phyloP scores from a whole-genome alignment of 192 early-diverging fungal species.

The Dissophora ornata region DNA sequence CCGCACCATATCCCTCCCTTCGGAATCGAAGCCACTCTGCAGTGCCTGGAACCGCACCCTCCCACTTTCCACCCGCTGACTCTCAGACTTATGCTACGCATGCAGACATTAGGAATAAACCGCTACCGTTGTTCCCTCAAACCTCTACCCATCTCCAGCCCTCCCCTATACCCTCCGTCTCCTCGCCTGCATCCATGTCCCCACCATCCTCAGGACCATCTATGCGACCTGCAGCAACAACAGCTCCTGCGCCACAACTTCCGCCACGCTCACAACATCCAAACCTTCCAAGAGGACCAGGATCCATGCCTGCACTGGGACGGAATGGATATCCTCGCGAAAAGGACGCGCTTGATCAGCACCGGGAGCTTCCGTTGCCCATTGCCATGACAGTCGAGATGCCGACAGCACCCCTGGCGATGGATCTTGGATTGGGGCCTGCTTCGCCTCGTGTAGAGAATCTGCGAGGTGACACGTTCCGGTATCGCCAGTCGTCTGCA shows the following conservation, averaged over 20 bases:
- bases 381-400: conserved; percentile 3
- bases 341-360: background rate
- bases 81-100: background rate
- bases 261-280: background rate
- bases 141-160: background rate
- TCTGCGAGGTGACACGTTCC: background rate
- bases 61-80: no score
- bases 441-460: conserved; percentile 10
- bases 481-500: background rate
- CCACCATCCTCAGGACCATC: background rate
- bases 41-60: no score
- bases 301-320: background rate
- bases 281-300: background rate
- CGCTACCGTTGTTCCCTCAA: background rate
- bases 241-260: background rate
- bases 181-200: background rate
- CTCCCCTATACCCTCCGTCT: background rate
- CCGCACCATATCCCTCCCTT: background rate
- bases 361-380: conserved; percentile 10
- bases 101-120: background rate
- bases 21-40: background rate
- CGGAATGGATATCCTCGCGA: conserved; percentile 2
- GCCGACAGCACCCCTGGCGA: conserved; percentile 28
- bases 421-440: conserved; percentile 28
- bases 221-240: no score